Conservation (phyloP, 1,284 basidiomycete genomes). For the Pseudozyma thailandica region DNA sequence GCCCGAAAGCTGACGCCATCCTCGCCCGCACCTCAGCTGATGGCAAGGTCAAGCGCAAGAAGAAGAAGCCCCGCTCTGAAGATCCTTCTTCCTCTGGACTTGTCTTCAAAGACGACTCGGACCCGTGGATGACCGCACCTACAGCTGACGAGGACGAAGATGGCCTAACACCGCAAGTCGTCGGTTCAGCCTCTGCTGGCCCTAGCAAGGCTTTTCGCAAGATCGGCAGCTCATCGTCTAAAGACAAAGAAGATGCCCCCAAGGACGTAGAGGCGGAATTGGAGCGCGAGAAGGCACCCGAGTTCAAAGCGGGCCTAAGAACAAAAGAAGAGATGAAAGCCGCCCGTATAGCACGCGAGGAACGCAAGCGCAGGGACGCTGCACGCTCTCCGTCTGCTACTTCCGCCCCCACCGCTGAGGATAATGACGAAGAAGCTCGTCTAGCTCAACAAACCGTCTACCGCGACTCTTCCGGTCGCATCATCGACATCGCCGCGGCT, state of each 20-base stretch:
- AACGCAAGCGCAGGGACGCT: slow-evolving; percentile 8
- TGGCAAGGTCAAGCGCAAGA: slow-evolving; percentile 75
- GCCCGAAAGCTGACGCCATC: slow-evolving; percentile 95
- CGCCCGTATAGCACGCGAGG: slow-evolving; percentile 39
- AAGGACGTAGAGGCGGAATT: background rate
- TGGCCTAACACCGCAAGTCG: slow-evolving; percentile 38
- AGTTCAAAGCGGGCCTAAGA: slow-evolving; percentile 46
- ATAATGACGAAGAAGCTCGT: slow-evolving; percentile 68
- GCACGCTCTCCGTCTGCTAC: background rate
- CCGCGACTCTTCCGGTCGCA: slow-evolving; percentile 86
- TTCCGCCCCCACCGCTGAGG: slow-evolving; percentile 1
- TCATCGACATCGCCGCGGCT: slow-evolving; percentile 86
- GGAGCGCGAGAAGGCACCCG: background rate
- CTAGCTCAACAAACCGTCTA: slow-evolving; percentile 84
- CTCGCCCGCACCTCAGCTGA: slow-evolving; percentile 74
- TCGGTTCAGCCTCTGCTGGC: slow-evolving; percentile 1
- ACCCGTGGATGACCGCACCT: slow-evolving; percentile 37
- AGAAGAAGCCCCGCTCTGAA: slow-evolving; percentile 73
- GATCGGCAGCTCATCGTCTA: slow-evolving; percentile 7
- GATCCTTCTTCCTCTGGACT: slow-evolving; percentile 31
- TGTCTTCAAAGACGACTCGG: slow-evolving; percentile 53
- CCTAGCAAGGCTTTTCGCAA: slow-evolving; percentile 32
- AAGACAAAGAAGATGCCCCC: background rate
- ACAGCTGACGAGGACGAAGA: slow-evolving; percentile 49
- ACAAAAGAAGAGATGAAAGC: slow-evolving; percentile 55